Percentiles rank a stretch among this genome's conserved stretches.
These are phyloP conservation scores for Tagetes erecta DNA, from an alignment of 129 eudicot species.

Conservation along the genomic window DNA sequence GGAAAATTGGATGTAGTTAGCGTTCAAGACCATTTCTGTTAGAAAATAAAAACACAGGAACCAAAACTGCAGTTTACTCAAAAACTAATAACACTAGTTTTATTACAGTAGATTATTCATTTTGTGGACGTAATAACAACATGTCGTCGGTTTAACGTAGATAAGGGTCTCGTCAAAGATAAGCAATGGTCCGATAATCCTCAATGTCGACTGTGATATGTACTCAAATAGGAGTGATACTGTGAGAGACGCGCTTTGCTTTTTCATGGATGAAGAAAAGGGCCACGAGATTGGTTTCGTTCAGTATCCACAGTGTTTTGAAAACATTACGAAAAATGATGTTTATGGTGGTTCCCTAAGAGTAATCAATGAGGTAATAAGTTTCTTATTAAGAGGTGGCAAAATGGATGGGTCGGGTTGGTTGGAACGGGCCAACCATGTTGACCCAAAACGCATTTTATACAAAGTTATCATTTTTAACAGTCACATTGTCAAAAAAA, in stretches of 20 bases:
- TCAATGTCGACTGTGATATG: conserved; percentile 95
- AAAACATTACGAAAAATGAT: conserved; percentile 70
- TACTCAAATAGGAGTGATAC: conserved; percentile 70
- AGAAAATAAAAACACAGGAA: no score
- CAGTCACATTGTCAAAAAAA: neutral
- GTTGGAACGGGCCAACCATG: neutral
- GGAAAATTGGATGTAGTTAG: no score
- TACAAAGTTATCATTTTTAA: neutral
- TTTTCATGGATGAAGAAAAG: conserved; percentile 77
- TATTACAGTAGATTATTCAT: neutral
- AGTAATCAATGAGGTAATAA: conserved; percentile 44
- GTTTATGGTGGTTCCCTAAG: conserved; percentile 51
- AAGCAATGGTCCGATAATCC: conserved; percentile 76
- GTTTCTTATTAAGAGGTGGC: neutral
- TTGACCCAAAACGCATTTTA: neutral
- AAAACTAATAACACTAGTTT: neutral
- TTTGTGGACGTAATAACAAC: neutral
- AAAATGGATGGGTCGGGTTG: neutral
- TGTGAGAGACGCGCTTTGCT: conserved; percentile 80
- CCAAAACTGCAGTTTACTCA: no score
- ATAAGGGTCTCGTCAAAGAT: conserved; percentile 80
- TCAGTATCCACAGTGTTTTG: conserved; percentile 75
- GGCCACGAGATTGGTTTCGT: conserved; percentile 81
- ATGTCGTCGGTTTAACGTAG: conserved; percentile 40
- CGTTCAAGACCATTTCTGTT: no score